phyloP scores from a whole-genome alignment of 306 rosid species.

The Quercus suber region DNA sequence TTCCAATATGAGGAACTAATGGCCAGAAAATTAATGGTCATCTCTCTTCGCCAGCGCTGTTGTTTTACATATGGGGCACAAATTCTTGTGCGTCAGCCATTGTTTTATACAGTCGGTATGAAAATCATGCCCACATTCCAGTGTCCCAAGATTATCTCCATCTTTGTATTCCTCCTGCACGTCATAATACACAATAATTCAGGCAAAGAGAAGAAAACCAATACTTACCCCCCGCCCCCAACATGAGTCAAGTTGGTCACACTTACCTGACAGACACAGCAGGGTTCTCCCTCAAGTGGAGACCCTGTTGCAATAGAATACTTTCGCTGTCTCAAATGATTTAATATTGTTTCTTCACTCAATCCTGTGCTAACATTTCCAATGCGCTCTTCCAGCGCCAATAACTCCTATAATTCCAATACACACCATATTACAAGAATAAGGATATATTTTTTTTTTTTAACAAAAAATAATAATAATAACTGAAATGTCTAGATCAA shows the following conservation, averaged over 20 bases:
- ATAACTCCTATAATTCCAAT: constrained; percentile 54
- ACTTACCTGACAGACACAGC: constrained; percentile 92
- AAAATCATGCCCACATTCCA: constrained; percentile 87
- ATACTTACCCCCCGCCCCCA: neutral
- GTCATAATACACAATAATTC: constrained; percentile 1
- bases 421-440: neutral
- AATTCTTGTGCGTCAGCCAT: constrained; percentile 87
- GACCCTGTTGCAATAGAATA: constrained; percentile 34
- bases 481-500: neutral
- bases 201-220: constrained; percentile 7
- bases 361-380: constrained; percentile 93
- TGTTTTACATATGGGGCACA: constrained; percentile 94
- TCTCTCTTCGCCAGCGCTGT: constrained; percentile 65
- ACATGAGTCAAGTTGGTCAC: neutral
- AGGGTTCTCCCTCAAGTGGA: constrained; percentile 73
- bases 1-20: constrained; percentile 13
- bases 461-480: neutral
- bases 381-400: constrained; percentile 96
- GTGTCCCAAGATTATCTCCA: constrained; percentile 64
- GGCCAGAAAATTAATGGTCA: constrained; percentile 27
- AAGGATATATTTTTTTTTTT: neutral
- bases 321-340: constrained; percentile 54
- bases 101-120: constrained; percentile 70
- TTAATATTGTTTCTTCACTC: constrained; percentile 62
- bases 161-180: constrained; percentile 75